Base-by-base conservation (phyloP, 768 basidiomycete genomes). In the Stropharia rugosoannulata region DNA sequence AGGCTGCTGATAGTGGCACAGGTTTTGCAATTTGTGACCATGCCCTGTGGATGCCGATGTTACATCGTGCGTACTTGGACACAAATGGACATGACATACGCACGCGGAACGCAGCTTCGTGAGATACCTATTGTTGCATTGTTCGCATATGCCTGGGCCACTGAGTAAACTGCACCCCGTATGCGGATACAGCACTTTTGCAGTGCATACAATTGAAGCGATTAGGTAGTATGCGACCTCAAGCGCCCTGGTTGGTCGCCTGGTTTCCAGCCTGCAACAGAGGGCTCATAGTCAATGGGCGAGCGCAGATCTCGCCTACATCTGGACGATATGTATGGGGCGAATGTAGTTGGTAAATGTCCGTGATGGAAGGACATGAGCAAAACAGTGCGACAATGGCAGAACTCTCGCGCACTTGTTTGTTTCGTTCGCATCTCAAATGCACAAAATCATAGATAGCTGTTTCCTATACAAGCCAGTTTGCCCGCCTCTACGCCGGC, bases 341-440 rank as follows among this genome's bases (percentile, higher is more conserved):
- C 22, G 45, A 54, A 43, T 39, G 45, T 18, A 57, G 38, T 49
- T 45, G 49, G 45, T 57, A 51, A 57, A 56, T 19, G 44, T 57
- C 56, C 56, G 49, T 57, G 56, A 57, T 52, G 49, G 56, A 16
- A 46, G 56, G 49, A 41, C 19, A 60, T 35, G 45, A 44, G 51
- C 42, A 52, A 44, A 43, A 11, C 42, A 44, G 51, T 43, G 10
- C 41, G 44, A 52, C 51, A 52, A 43, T 42, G 51, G 10, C 51
- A 27, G 10, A 29, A 16, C 35, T 18, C 51, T 45, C 35, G 29
- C 32, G 16, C 16, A 35, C 35, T 32, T 32, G 29, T 32, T 32
- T 44, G 51, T 52, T 52, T 52, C 32, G 42, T 52, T 44, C 11
- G 42, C n/a, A 52, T 52, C 51, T 52, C 35, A 44, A 52, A 37